A percentile compares a stretch with the other conserved stretches of the same genome.
Conservation (phyloP, 352 stramenopile species). For the Globisporangium radiosum region DNA sequence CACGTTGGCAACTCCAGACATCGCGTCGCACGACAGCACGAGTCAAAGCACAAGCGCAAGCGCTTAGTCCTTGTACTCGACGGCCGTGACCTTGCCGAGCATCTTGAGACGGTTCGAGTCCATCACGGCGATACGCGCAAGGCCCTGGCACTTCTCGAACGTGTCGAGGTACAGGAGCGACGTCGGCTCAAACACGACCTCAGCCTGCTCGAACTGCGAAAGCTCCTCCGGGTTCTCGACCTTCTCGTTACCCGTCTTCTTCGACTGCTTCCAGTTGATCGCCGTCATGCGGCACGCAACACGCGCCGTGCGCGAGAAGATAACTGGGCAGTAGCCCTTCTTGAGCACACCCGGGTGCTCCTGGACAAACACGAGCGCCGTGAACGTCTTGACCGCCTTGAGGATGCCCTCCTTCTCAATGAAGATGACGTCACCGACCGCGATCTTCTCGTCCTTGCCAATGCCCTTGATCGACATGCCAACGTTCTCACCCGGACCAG, state of each 20-base stretch:
- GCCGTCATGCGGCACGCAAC: constrained; percentile 79
- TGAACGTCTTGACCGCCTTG: constrained; percentile 60
- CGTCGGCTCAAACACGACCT: constrained; percentile 71
- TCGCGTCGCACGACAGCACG: too few species aligned
- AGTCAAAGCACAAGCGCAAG: too few species aligned
- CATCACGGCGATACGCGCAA: constrained; percentile 83
- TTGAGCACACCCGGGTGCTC: constrained; percentile 77
- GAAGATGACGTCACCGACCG: constrained; percentile 41
- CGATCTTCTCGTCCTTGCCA: constrained; percentile 64
- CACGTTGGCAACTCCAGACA: too few species aligned
- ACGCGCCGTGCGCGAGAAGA: constrained; percentile 79
- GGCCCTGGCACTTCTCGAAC: constrained; percentile 63
- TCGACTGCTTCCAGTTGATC: constrained; percentile 80
- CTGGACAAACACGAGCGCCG: constrained; percentile 65
- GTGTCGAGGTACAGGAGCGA: constrained; percentile 69
- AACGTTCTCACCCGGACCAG: constrained; percentile 67
- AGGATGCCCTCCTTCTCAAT: constrained; percentile 37
- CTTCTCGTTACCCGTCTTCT: constrained; percentile 79
- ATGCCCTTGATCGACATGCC: constrained; percentile 82
- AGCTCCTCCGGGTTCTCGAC: constrained; percentile 70
- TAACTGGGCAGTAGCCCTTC: constrained; percentile 61
- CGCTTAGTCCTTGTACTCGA: constrained; percentile 37
- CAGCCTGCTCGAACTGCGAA: constrained; percentile 67
- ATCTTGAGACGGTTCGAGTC: constrained; percentile 84
- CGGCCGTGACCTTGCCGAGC: constrained; percentile 65